These are phyloP conservation scores for Acer yangbiense DNA, from an alignment of 345 rosid genomes.

Conservation along the genomic window DNA sequence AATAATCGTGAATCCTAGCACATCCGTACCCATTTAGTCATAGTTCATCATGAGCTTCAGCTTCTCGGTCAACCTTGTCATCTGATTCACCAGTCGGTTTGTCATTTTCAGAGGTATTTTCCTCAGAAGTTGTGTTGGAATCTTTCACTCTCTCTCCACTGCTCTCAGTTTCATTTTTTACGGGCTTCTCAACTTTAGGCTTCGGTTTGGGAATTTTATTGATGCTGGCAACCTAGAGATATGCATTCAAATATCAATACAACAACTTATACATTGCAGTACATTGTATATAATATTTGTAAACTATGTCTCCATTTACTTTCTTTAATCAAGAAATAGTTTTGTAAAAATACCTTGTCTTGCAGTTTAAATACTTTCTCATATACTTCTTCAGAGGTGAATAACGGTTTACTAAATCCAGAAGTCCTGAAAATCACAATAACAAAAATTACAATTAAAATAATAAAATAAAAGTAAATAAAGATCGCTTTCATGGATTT, in stretches of 20 bases:
- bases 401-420: constrained; percentile 54
- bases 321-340: neutral
- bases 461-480: neutral
- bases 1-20: neutral
- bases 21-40: constrained; percentile 28
- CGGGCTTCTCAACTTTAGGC: constrained; percentile 76
- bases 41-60: constrained; percentile 65
- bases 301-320: neutral
- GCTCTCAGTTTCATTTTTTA: constrained; percentile 58
- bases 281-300: neutral
- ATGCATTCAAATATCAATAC: neutral
- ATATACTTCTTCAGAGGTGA: constrained; percentile 82
- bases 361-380: constrained; percentile 60
- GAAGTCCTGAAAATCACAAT: constrained; percentile 47
- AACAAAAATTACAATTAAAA: neutral
- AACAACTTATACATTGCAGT: neutral
- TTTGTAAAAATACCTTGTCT: constrained; percentile 61
- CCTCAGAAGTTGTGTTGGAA: constrained; percentile 40
- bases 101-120: constrained; percentile 23
- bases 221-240: constrained; percentile 57
- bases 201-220: constrained; percentile 88
- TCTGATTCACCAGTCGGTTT: constrained; percentile 34
- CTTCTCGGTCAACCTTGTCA: constrained; percentile 27
- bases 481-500: neutral
- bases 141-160: constrained; percentile 29